Percentiles rank a stretch among this genome's conserved stretches.
Evolutionary conservation across 1,139 yeast species (phyloP).

Genomic region (Pichia sp.): DNA sequence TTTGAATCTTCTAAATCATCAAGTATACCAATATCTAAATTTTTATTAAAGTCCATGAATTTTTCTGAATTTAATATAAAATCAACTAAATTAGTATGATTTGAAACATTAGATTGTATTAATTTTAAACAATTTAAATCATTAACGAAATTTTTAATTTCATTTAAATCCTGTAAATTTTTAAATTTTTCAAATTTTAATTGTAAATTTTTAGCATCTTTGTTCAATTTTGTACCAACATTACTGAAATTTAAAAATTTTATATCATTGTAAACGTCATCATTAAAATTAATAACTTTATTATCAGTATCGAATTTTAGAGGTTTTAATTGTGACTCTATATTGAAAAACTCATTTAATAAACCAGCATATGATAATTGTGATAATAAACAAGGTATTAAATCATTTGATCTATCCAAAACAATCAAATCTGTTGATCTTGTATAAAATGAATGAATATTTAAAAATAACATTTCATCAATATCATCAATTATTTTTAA

Average conservation of each 20-base stretch:
- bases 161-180: slow-evolving; percentile 51
- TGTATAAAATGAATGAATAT: slow-evolving; percentile 31
- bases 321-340: slow-evolving; percentile 6
- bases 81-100: slow-evolving; percentile 76
- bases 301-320: slow-evolving; percentile 20
- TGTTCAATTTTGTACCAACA: slow-evolving; percentile 68
- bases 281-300: slow-evolving; percentile 6
- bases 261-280: slow-evolving; percentile 34
- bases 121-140: slow-evolving; percentile 62
- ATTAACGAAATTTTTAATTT: slow-evolving; percentile 67
- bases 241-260: slow-evolving; percentile 71
- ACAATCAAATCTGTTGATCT: slow-evolving; percentile 55
- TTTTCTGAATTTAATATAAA: slow-evolving; percentile 40
- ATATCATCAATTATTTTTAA: slow-evolving; percentile 27
- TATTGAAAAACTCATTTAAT: slow-evolving; percentile 24
- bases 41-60: slow-evolving; percentile 31
- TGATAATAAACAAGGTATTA: slow-evolving; percentile 60
- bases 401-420: slow-evolving; percentile 72
- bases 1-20: slow-evolving; percentile 11
- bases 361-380: slow-evolving; percentile 83
- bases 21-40: slow-evolving; percentile 22
- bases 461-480: slow-evolving; percentile 30
- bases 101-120: slow-evolving; percentile 61
- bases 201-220: slow-evolving; percentile 66
- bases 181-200: slow-evolving; percentile 59